phyloP scores from a whole-genome alignment of 495 filamentous ascomycete species.

The Acidiella bohemica region DNA sequence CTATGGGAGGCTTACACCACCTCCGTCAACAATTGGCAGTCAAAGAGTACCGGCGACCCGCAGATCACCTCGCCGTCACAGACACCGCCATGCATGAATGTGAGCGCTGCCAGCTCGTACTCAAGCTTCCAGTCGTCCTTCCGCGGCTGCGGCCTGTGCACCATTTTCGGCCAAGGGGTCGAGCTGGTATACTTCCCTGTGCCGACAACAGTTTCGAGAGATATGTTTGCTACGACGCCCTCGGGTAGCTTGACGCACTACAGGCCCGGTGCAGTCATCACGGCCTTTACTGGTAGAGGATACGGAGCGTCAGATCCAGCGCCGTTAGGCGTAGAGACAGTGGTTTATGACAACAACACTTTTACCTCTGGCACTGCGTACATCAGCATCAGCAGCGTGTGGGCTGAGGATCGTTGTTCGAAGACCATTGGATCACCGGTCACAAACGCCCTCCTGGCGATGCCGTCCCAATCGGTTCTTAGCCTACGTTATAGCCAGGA shows the following conservation, averaged over 20 bases:
- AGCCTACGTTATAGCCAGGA: constrained; percentile 4
- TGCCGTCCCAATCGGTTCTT: constrained; percentile 5
- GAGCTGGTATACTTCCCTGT: constrained; percentile 13
- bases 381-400: constrained; percentile 6
- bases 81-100: constrained; percentile 7
- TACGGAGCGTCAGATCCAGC: background rate
- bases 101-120: background rate
- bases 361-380: constrained; percentile 10
- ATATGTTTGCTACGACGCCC: constrained; percentile 9
- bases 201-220: constrained; percentile 2
- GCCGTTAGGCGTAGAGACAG: background rate
- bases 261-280: constrained; percentile 1
- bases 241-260: constrained; percentile 2
- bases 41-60: background rate
- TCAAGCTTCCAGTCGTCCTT: background rate
- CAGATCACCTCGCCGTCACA: constrained; percentile 6
- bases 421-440: constrained; percentile 1
- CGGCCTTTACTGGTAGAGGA: constrained; percentile 2
- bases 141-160: constrained; percentile 5
- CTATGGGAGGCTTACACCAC: constrained; percentile 2
- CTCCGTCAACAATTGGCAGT: constrained; percentile 2
- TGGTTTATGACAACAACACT: background rate
- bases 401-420: constrained; percentile 9
- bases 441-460: constrained; percentile 6
- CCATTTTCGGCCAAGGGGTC: constrained; percentile 8